Conservation (phyloP, 2,329 filamentous ascomycete species). For the Neoascochyta sp. region DNA sequence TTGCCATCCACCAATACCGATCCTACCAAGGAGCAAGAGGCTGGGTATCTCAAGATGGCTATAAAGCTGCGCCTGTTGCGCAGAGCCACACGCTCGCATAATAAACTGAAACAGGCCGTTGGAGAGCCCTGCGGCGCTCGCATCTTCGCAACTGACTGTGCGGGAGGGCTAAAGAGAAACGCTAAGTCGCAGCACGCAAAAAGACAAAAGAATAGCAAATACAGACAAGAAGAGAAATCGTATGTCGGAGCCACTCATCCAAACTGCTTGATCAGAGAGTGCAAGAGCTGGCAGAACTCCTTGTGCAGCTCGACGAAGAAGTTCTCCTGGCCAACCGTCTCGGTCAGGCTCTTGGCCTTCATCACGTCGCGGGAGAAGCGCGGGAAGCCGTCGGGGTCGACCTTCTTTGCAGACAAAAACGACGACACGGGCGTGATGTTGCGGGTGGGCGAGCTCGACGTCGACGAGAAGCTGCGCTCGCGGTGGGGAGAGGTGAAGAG, state of each 20-base stretch:
- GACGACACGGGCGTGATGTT: conserved; percentile 56
- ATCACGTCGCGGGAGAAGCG: conserved; percentile 50
- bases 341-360: conserved; percentile 54
- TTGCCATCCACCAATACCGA: too few relatives aligned
- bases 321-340: conserved; percentile 57
- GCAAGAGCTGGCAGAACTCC: conserved; percentile 45
- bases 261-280: conserved; percentile 40
- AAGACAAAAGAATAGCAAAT: conserved; percentile 12
- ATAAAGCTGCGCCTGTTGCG: conserved; percentile 16
- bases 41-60: conserved; percentile 24
- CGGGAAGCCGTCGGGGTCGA: conserved; percentile 55
- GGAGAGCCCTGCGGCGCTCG: too few relatives aligned
- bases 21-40: conserved; percentile 11
- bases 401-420: conserved; percentile 54
- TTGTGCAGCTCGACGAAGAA: conserved; percentile 58
- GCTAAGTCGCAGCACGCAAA: conserved; percentile 25
- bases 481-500: conserved; percentile 28
- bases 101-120: too few relatives aligned
- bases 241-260: conserved; percentile 18
- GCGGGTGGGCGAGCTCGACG: conserved; percentile 33
- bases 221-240: conserved; percentile 16
- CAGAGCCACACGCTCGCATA: too few relatives aligned
- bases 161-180: too few relatives aligned
- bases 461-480: conserved; percentile 27
- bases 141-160: too few relatives aligned